Base-by-base conservation (phyloP, 2,329 filamentous ascomycete species). In the Tolypocladium cylindrosporum region DNA sequence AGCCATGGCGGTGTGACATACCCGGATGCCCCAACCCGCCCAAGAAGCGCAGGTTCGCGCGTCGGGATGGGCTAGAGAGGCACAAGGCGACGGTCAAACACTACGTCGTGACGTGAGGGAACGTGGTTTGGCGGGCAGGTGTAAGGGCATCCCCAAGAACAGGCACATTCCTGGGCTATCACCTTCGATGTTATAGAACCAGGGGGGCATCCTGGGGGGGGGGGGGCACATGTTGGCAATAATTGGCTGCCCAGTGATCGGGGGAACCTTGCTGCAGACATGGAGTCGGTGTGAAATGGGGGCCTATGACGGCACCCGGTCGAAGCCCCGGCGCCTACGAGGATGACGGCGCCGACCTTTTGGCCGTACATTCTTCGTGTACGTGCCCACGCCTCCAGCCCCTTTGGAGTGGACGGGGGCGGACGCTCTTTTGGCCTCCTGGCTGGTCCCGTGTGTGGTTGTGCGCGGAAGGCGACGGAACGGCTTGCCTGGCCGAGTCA, bases 81-180 rank as follows among this genome's bases (percentile, higher is more conserved):
- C 74, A 76, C 61, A 73, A 72, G 58, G 61, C 68, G 40, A 74
- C 72, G 19, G 73, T 75, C 56, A 75, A 73, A 63, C 73, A 75
- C 63, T 69, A 66, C 57, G 59, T 66, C 53, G 62, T 65, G 57
- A 64, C 65, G 55, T 71, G 64, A 69, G 45, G 21, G 3, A 48
- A 41, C 6, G 40, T 31, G n/a, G 13, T 40, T 31, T 10, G n/a
- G 40, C 39, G 19, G 31, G 48, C 48, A 52, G 19, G 21, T 21
- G 11, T 21, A 8, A 36, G 9, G 10, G 31, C n/a, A 2, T n/a
- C 27, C 14, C 45, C 14, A 11, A 27, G 16, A 19, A 34, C n/a
- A 54, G 42, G 27, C 16, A 27, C 40, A 9, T n/a, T 11, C 19
- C 37, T 39, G 55, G 19, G 16, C 31, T 11, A 41, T 16, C 36